Evolutionary conservation across 257 asterid genomes (phyloP).

Genomic region (Knoxia roxburghii): DNA sequence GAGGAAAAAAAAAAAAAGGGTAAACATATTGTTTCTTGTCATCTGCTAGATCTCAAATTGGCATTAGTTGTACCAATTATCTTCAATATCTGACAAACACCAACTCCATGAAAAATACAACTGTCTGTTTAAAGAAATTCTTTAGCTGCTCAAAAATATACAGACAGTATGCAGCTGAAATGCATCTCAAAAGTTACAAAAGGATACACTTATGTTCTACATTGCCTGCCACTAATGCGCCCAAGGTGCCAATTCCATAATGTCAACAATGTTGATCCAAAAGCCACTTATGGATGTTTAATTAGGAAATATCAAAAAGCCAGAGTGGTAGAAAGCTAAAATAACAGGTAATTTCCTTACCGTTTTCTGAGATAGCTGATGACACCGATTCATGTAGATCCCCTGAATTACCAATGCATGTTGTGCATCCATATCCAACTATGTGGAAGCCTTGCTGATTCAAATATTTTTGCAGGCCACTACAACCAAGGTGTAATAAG

Average conservation of each 20-base stretch:
- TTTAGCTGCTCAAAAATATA: neutral
- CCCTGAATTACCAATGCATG: conserved; percentile 97
- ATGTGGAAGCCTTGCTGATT: conserved; percentile 85
- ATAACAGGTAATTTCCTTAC: conserved; percentile 26
- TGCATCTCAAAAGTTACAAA: too few relatives aligned
- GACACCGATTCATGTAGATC: conserved; percentile 89
- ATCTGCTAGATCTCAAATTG: neutral
- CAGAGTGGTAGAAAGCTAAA: neutral
- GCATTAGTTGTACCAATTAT: neutral
- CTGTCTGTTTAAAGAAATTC: neutral
- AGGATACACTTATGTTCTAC: too few relatives aligned
- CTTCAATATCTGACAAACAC: neutral
- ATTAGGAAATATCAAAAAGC: neutral
- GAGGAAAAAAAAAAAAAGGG: neutral
- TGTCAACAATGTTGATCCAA: neutral
- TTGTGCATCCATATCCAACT: conserved; percentile 97
- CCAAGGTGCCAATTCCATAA: neutral
- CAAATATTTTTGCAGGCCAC: conserved; percentile 81
- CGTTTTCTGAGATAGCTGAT: conserved; percentile 68
- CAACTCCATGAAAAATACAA: neutral
- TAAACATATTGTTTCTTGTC: neutral
- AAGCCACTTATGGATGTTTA: neutral
- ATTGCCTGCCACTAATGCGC: neutral
- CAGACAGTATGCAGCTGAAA: neutral
- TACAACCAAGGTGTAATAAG: conserved; percentile 21